phyloP scores from a whole-genome alignment of 2,329 filamentous ascomycete genomes.

The Botrytis medusae region DNA sequence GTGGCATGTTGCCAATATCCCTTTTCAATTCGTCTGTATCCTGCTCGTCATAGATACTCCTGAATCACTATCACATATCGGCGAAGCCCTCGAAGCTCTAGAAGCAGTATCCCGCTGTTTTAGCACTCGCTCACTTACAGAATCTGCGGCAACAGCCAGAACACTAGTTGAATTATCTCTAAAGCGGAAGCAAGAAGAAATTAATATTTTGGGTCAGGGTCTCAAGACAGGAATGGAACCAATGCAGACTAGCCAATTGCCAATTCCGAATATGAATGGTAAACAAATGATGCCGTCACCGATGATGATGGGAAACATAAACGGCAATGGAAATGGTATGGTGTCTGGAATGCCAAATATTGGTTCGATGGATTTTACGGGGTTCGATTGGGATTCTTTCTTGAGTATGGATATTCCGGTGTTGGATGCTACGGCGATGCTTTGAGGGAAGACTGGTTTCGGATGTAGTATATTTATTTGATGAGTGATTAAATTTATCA shows the following conservation, averaged over 20 bases:
- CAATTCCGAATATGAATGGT: too few species aligned
- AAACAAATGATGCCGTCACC: neutral
- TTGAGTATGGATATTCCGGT: slow-evolving; percentile 22
- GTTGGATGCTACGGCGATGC: slow-evolving; percentile 13
- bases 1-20: slow-evolving; percentile 31
- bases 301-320: slow-evolving; percentile 4
- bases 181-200: slow-evolving; percentile 27
- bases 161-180: slow-evolving; percentile 29
- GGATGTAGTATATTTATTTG: neutral
- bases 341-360: neutral
- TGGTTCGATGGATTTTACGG: slow-evolving; percentile 7
- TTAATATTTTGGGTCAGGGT: slow-evolving; percentile 9
- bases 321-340: neutral
- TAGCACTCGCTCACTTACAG: slow-evolving; percentile 27
- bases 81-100: slow-evolving; percentile 28
- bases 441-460: neutral
- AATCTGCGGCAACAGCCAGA: slow-evolving; percentile 29
- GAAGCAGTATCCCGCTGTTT: slow-evolving; percentile 26
- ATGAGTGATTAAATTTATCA: too few species aligned
- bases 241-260: neutral
- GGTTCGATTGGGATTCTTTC: slow-evolving; percentile 20
- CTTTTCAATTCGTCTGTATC: slow-evolving; percentile 32
- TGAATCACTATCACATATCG: slow-evolving; percentile 29
- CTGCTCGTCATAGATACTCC: slow-evolving; percentile 28
- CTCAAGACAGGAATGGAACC: neutral